These are phyloP conservation scores for Calcarisporium arbuscula DNA, from an alignment of 2,329 filamentous ascomycete species.

Conservation along the genomic window DNA sequence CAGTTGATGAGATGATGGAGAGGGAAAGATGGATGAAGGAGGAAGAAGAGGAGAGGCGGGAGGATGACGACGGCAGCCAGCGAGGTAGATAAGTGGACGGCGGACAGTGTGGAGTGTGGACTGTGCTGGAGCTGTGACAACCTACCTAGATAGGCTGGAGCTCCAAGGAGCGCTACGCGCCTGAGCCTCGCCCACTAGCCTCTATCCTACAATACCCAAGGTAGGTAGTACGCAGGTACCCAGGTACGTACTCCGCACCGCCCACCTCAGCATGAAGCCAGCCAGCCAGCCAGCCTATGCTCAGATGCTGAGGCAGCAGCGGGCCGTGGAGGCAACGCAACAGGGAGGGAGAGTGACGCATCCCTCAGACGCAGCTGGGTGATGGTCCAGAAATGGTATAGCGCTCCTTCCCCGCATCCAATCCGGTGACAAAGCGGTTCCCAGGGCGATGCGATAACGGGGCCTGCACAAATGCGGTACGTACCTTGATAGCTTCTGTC, in stretches of 20 bases:
- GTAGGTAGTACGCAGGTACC: too few species aligned
- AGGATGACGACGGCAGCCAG: slow-evolving; percentile 17
- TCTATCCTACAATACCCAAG: too few species aligned
- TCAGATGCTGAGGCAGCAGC: slow-evolving; percentile 26
- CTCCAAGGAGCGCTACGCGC: too few species aligned
- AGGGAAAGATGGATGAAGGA: slow-evolving; percentile 21
- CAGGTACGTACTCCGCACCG: too few species aligned
- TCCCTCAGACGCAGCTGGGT: slow-evolving; percentile 3
- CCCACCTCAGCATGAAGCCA: too few species aligned
- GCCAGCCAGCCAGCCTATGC: too few species aligned
- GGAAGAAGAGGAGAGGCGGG: slow-evolving; percentile 16
- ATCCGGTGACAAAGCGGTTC: slow-evolving; percentile 19
- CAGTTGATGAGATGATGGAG: slow-evolving; percentile 14
- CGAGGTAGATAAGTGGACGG: slow-evolving; percentile 16
- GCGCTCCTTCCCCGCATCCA: slow-evolving; percentile 11
- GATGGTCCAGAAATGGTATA: slow-evolving; percentile 6
- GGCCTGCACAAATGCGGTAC: slow-evolving; percentile 15
- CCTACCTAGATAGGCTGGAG: too few species aligned
- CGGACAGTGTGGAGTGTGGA: slow-evolving; percentile 22
- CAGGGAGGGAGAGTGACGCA: slow-evolving; percentile 15
- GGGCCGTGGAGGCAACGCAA: slow-evolving; percentile 22
- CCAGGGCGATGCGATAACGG: slow-evolving; percentile 28
- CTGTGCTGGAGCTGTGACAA: slow-evolving; percentile 18
- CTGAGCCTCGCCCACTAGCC: too few species aligned
- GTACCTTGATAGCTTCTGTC: slow-evolving; percentile 15